These are phyloP conservation scores for Myxozyma udenii DNA, from an alignment of 805 yeast genomes.

Conservation along the genomic window DNA sequence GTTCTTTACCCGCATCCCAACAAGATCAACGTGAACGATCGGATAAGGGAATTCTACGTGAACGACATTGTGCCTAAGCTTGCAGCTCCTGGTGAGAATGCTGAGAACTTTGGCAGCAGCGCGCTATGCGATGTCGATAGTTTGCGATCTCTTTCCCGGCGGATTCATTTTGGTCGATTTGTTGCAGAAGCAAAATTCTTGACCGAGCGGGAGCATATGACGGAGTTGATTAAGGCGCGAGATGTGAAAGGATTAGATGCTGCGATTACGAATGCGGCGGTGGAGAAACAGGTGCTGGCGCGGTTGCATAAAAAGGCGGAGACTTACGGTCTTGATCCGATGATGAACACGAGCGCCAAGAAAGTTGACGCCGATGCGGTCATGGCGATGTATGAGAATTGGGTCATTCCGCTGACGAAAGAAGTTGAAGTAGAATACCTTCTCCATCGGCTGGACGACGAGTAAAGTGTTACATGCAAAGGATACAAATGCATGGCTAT, in stretches of 20 bases:
- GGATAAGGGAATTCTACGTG: slow-evolving; percentile 66
- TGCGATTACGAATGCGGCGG: slow-evolving; percentile 82
- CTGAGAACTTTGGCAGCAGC: slow-evolving; percentile 84
- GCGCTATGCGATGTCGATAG: slow-evolving; percentile 81
- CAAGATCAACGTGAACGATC: slow-evolving; percentile 70
- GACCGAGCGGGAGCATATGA: slow-evolving; percentile 60
- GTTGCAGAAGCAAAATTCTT: slow-evolving; percentile 94
- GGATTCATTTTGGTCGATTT: slow-evolving; percentile 86
- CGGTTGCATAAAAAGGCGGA: slow-evolving; percentile 77
- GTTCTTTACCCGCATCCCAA: slow-evolving; percentile 70
- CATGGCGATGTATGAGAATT: slow-evolving; percentile 78
- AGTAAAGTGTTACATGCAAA: background rate
- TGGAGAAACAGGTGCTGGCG: slow-evolving; percentile 77
- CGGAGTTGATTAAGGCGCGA: slow-evolving; percentile 57
- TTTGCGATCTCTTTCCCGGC: slow-evolving; percentile 80
- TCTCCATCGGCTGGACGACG: slow-evolving; percentile 69
- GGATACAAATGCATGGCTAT: background rate
- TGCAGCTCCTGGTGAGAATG: slow-evolving; percentile 51
- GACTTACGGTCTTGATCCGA: slow-evolving; percentile 60
- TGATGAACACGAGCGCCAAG: slow-evolving; percentile 43
- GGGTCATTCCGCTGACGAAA: slow-evolving; percentile 90
- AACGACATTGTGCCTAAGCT: slow-evolving; percentile 63
- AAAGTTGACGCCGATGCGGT: slow-evolving; percentile 79
- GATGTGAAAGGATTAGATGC: slow-evolving; percentile 72
- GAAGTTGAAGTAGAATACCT: slow-evolving; percentile 92